Conservation (phyloP, 345 rosid species). For the Dipteronia sinensis region DNA sequence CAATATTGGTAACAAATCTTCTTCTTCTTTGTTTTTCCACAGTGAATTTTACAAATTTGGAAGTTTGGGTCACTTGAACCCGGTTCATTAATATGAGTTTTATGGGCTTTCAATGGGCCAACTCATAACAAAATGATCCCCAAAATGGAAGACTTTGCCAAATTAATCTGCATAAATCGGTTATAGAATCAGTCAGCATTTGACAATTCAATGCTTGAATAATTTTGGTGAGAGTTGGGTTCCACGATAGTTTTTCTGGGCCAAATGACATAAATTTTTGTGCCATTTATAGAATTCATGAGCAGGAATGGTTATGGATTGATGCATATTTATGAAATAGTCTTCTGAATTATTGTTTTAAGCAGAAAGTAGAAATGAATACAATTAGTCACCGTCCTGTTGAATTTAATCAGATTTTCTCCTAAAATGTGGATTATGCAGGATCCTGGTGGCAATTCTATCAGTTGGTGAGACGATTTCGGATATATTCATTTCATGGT, state of each 20-base stretch:
- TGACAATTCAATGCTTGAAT: not conserved
- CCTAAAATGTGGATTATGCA: constrained; percentile 30
- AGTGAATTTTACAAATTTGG: not conserved
- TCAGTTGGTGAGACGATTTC: constrained; percentile 69
- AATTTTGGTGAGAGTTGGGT: not conserved
- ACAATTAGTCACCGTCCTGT: too few relatives aligned
- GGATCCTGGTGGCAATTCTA: constrained; percentile 79
- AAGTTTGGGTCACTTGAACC: not conserved
- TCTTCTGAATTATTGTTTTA: not conserved
- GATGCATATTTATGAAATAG: too few relatives aligned
- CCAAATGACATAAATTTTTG: not conserved
- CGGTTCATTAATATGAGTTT: too few relatives aligned
- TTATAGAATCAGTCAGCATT: not conserved
- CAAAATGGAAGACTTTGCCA: not conserved
- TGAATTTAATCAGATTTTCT: not conserved
- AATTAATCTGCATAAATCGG: not conserved
- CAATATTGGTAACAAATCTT: constrained; percentile 69
- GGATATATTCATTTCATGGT: constrained; percentile 78
- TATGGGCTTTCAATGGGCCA: too few relatives aligned
- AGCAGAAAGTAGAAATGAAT: not conserved
- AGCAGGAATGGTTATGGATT: not conserved
- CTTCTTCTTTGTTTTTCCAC: not conserved
- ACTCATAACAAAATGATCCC: not conserved
- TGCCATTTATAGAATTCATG: not conserved
- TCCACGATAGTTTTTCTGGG: not conserved